Percentiles rank a stretch among this genome's conserved stretches.
phyloP scores from a whole-genome alignment of 2,329 filamentous ascomycete species.

The Fusarium dimerum region DNA sequence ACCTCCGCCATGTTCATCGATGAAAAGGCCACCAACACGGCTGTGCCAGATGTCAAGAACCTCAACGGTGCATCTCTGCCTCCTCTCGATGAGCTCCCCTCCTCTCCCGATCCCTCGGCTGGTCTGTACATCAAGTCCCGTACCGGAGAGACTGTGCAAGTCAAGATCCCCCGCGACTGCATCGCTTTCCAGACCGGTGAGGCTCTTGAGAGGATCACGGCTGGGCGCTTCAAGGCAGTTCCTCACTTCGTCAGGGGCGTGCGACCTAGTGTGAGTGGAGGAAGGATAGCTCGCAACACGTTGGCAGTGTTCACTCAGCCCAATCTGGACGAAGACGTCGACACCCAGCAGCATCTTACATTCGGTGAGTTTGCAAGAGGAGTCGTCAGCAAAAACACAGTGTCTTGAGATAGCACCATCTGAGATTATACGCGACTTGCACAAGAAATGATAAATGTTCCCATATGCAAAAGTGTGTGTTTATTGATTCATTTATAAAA shows the following conservation, averaged over 20 bases:
- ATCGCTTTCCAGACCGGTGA: slow-evolving; percentile 97
- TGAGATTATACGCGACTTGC: no score
- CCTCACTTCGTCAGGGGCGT: slow-evolving; percentile 92
- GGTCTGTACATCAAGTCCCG: slow-evolving; percentile 95
- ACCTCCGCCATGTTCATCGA: slow-evolving; percentile 97
- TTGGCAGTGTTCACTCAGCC: slow-evolving; percentile 97
- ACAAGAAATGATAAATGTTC: not conserved
- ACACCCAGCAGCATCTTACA: slow-evolving; percentile 64
- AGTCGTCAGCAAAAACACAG: slow-evolving; percentile 61
- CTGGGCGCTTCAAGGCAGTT: slow-evolving; percentile 89
- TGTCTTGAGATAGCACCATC: slow-evolving; percentile 32
- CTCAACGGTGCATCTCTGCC: slow-evolving; percentile 36
- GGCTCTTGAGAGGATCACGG: slow-evolving; percentile 85
- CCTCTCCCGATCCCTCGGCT: slow-evolving; percentile 79
- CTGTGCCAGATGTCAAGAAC: slow-evolving; percentile 32
- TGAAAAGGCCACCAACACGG: slow-evolving; percentile 53
- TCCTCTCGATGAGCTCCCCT: slow-evolving; percentile 68
- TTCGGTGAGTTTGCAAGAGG: slow-evolving; percentile 76
- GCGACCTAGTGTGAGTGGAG: slow-evolving; percentile 51
- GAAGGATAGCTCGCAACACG: slow-evolving; percentile 75
- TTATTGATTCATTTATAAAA: not conserved
- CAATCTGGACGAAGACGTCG: slow-evolving; percentile 79
- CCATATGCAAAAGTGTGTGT: not conserved
- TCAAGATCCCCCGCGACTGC: slow-evolving; percentile 86
- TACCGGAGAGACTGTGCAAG: slow-evolving; percentile 79